A percentile compares a stretch with the other conserved stretches of the same genome.
phyloP scores from a whole-genome alignment of 495 filamentous ascomycete species.

The Neurospora intermedia region DNA sequence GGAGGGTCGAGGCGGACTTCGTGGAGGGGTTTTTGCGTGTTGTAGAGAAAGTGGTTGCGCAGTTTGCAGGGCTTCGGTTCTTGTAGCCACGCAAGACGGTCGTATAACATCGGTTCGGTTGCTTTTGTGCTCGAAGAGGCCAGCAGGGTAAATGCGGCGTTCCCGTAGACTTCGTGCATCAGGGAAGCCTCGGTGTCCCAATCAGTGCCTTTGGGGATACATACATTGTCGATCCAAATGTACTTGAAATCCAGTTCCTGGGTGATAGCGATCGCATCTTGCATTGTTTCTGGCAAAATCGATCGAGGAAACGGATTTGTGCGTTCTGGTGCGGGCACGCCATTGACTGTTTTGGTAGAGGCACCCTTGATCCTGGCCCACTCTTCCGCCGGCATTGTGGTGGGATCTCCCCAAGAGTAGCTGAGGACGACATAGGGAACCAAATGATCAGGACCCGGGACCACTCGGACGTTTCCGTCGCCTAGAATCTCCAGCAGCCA shows the following conservation, averaged over 20 bases:
- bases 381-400: conserved; percentile 16
- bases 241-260: conserved; percentile 12
- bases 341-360: conserved; percentile 18
- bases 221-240: conserved; percentile 25
- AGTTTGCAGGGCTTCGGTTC: conserved; percentile 16
- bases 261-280: conserved; percentile 17
- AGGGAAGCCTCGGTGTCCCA: conserved; percentile 21
- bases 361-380: conserved; percentile 23
- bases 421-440: conserved; percentile 24
- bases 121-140: conserved; percentile 23
- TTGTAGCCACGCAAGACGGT: conserved; percentile 18
- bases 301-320: conserved; percentile 9
- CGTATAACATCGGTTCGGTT: conserved; percentile 14
- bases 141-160: conserved; percentile 21
- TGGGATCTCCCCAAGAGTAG: conserved; percentile 24
- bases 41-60: conserved; percentile 17
- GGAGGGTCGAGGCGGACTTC: conserved; percentile 15
- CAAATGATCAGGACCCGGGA: conserved; percentile 2
- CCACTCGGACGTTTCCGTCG: conserved; percentile 8
- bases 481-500: conserved; percentile 22
- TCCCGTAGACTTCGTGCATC: conserved; percentile 27
- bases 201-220: conserved; percentile 24
- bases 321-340: conserved; percentile 15
- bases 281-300: conserved; percentile 18
- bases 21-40: conserved; percentile 12